Conservation (phyloP, 441 rosid genomes). For the Aquilaria agallochum region DNA sequence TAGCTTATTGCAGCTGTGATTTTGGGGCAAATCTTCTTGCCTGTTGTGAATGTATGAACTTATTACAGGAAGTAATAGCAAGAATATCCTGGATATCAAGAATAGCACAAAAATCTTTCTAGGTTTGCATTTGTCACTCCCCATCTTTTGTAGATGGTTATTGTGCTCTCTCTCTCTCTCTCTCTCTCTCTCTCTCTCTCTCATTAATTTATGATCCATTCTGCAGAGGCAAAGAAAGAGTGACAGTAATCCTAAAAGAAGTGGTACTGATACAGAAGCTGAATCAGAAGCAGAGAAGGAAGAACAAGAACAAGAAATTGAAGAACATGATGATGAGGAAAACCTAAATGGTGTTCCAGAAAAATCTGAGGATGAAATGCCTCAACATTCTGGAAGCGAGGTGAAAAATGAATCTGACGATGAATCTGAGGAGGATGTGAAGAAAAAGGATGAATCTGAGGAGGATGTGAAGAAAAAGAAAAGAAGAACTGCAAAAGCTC, state of each 20-base stretch:
- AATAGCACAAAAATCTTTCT: too few species aligned
- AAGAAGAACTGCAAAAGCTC: constrained; percentile 37
- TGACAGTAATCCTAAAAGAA: constrained; percentile 46
- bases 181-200: not conserved
- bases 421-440: constrained; percentile 62
- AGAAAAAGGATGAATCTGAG: constrained; percentile 59
- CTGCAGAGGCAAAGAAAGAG: constrained; percentile 54
- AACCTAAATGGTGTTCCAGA: constrained; percentile 67
- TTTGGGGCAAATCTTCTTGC: too few species aligned
- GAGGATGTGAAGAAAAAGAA: constrained; percentile 43
- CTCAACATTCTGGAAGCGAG: constrained; percentile 60
- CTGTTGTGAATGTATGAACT: too few species aligned
- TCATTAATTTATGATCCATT: constrained; percentile 1
- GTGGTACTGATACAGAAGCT: constrained; percentile 37
- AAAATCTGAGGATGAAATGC: constrained; percentile 62
- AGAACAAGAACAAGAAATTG: constrained; percentile 35
- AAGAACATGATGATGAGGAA: constrained; percentile 45
- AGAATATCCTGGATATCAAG: too few species aligned
- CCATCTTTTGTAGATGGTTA: too few species aligned
- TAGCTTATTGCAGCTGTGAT: too few species aligned
- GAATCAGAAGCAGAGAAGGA: constrained; percentile 45
- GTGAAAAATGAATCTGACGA: constrained; percentile 73
- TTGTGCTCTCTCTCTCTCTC: not conserved
- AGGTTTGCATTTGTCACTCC: too few species aligned
- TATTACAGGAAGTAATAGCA: too few species aligned